These are phyloP conservation scores for Phytophthora sojae DNA, from an alignment of 352 stramenopile species.

Conservation along the genomic window DNA sequence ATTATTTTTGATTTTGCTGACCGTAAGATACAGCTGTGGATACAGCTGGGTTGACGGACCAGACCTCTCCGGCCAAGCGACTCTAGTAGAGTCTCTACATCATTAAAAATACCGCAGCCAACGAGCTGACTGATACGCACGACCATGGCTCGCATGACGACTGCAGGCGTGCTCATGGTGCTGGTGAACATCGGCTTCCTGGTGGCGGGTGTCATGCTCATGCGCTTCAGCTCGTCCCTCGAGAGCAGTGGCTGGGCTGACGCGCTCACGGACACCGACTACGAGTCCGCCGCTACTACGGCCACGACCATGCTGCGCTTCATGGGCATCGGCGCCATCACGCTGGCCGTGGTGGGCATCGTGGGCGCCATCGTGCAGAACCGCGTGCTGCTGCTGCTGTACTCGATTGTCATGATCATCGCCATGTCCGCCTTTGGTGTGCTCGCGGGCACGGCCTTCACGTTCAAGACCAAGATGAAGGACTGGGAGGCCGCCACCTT, in stretches of 20 bases:
- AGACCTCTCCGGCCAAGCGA: not conserved
- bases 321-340: constrained; percentile 65
- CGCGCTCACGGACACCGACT: constrained; percentile 75
- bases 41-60: constrained; percentile 25
- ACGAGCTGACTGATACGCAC: not conserved
- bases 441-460: constrained; percentile 70
- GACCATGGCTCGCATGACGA: constrained; percentile 44
- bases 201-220: constrained; percentile 62
- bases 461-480: constrained; percentile 76
- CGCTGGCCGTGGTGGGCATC: constrained; percentile 68
- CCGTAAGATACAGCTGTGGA: constrained; percentile 6
- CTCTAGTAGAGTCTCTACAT: not conserved
- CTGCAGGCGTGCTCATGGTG: constrained; percentile 68
- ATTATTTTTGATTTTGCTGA: not conserved
- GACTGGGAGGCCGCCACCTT: constrained; percentile 65
- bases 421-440: constrained; percentile 80
- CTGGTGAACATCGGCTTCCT: constrained; percentile 83
- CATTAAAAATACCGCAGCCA: not conserved
- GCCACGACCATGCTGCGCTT: constrained; percentile 58
- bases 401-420: constrained; percentile 74
- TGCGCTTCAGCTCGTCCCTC: constrained; percentile 67
- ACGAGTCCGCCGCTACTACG: constrained; percentile 55
- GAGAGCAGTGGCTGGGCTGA: constrained; percentile 78
- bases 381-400: constrained; percentile 74
- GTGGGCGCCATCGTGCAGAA: constrained; percentile 73